Conservation (phyloP, 2,329 filamentous ascomycete genomes). For the Dendryphion nanum region DNA sequence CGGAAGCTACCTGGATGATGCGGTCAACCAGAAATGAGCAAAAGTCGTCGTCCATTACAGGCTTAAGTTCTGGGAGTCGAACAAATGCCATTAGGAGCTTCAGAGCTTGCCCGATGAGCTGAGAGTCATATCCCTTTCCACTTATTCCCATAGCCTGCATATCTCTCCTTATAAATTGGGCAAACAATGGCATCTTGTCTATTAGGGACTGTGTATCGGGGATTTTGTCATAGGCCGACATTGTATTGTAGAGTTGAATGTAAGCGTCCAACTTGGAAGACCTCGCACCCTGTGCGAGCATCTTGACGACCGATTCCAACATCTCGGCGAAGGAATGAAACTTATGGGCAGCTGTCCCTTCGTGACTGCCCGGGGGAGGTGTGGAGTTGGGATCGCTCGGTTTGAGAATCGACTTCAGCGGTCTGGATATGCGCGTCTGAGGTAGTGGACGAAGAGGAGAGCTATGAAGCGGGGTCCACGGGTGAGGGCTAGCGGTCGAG, state of each 20-base stretch:
- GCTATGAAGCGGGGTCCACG: slow-evolving; percentile 36
- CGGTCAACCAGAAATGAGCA: slow-evolving; percentile 77
- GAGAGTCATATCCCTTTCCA: slow-evolving; percentile 59
- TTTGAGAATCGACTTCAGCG: slow-evolving; percentile 80
- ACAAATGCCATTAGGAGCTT: slow-evolving; percentile 76
- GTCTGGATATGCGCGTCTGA: slow-evolving; percentile 53
- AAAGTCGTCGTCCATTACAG: slow-evolving; percentile 74
- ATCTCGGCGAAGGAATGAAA: slow-evolving; percentile 69
- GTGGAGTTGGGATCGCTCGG: slow-evolving; percentile 48
- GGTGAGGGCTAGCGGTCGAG: slow-evolving; percentile 15
- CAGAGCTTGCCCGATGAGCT: slow-evolving; percentile 73
- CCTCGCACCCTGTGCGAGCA: slow-evolving; percentile 72
- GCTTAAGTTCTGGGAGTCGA: slow-evolving; percentile 68
- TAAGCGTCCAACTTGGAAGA: slow-evolving; percentile 82
- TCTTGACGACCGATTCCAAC: slow-evolving; percentile 79
- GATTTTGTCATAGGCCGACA: slow-evolving; percentile 79
- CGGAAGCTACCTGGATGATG: slow-evolving; percentile 70
- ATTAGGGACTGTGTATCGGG: slow-evolving; percentile 48
- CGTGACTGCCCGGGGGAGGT: slow-evolving; percentile 33
- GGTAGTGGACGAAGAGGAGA: slow-evolving; percentile 49
- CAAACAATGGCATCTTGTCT: slow-evolving; percentile 76
- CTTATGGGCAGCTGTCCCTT: slow-evolving; percentile 44
- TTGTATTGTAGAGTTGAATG: slow-evolving; percentile 69
- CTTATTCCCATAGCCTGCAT: slow-evolving; percentile 61
- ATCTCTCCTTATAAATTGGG: slow-evolving; percentile 82